Evolutionary conservation across 805 yeast species (phyloP), one percentile per base, ranked within the genome.

Genomic region (Starmerella gropengiesseri): DNA sequence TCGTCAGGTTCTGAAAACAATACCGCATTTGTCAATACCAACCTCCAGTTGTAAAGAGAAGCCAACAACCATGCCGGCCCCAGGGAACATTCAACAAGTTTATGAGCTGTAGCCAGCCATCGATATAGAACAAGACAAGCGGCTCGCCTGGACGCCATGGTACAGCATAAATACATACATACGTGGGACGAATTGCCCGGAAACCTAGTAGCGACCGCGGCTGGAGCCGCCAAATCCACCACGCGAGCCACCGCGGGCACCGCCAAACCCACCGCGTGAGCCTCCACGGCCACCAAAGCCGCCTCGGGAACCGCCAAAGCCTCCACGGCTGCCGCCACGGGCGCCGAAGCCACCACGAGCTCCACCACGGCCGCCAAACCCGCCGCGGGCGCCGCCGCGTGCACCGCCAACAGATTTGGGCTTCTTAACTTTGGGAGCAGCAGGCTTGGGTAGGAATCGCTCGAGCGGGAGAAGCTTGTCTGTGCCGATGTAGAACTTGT

Each of bases 391-490:
- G 31, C 63, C 55, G n/a, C 71, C 69, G 43, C 68, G 60, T 33
- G 63, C 55, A 27, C 75, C 69, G 48, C 70, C 91, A 31, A 87
- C 89, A 36, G 75, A 75, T 44, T 74, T 79, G 70, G 84, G 84
- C 39, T 43, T 47, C 46, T 53, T 54, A 23, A 52, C 56, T 46
- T 55, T 55, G 11, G 59, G 59, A 11, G 51, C 57, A 18, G 56
- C 44, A 40, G 99, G 94, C 68, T 89, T 85, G 52, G 99, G 99
- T 64, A 91, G 71, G 69, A 91, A 91, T 70, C 98, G 78, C 58
- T 91, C 98, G 52, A 91, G 68, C 35, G 99, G 99, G 53, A 91
- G 75, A 54, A 91, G 72, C 67, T 91, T 91, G 66, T 91, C 97
- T 42, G 93, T 84, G 46, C 87, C 94, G 65, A 91, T 91, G 70